Base-by-base conservation (phyloP, 768 basidiomycete genomes). In the Termitomyces sp. region DNA sequence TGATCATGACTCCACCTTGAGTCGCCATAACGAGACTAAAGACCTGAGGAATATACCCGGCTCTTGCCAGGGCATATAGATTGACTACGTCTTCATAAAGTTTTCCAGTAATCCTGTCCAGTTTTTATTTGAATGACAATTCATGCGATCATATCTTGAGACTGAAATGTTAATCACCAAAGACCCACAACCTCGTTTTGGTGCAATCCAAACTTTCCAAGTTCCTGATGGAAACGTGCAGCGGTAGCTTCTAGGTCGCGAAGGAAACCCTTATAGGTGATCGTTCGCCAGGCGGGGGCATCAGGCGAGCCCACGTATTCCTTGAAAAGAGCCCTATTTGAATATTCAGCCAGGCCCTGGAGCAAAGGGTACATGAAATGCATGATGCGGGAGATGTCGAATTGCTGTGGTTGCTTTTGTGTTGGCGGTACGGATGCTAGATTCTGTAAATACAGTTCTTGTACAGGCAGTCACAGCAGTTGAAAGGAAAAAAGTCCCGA, bases 291-390 rank as follows among this genome's bases (percentile, higher is more conserved):
- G 18, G 58, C 54, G 5, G 58, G 54, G 12, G 45, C 31, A 12
- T 24, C n/a, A 15, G 26, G n/a, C n/a, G 53, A 50, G 8, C 31
- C 31, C 18, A 44, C 48, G 16, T 55, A 59, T 28, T 55, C 48
- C 33, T 59, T 59, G 34, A 59, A 59, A 12, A 59, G 49, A 15
- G 58, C 7, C 8, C 49, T 41, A 10, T 55, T 26, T 15, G 58
- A 33, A 55, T 55, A 41, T 7, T 59, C 20, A 22, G 26, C 44
- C 41, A 59, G 55, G 47, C 36, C 34, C 28, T 54, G 41, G n/a
- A 58, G 44, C 41, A 58, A 36, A 34, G 24, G 16, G n/a, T 41
- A 49, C 56, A 57, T 37, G 15, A 58, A 61, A 61, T 55, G 57
- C 57, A 61, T 57, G 54, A 28, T 37, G n/a, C 3, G 31, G 9